These are phyloP conservation scores for Globisporangium perplexum DNA, from an alignment of 352 stramenopile species.

Conservation along the genomic window DNA sequence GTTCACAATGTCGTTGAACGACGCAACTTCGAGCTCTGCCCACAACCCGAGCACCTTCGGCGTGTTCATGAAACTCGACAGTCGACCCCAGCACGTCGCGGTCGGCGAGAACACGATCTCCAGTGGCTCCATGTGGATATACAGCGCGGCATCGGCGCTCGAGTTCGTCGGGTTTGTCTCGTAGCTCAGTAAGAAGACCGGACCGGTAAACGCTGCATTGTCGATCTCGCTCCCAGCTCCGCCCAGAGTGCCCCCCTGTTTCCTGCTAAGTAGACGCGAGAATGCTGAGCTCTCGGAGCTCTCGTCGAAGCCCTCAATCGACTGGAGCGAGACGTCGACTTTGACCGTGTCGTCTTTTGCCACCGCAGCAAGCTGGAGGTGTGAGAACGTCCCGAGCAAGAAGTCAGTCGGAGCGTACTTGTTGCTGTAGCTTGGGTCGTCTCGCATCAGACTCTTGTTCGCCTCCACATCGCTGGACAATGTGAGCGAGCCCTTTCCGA, in stretches of 20 bases:
- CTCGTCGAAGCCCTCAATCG: constrained; percentile 84
- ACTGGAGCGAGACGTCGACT: constrained; percentile 81
- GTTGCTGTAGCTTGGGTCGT: constrained; percentile 55
- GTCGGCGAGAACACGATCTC: constrained; percentile 86
- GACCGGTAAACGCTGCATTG: constrained; percentile 58
- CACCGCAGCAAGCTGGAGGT: constrained; percentile 70
- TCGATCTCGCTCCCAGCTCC: constrained; percentile 36
- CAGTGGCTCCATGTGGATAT: constrained; percentile 81
- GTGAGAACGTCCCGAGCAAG: constrained; percentile 67
- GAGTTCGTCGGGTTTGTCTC: constrained; percentile 69
- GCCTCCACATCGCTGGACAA: constrained; percentile 70
- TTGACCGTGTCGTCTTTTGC: constrained; percentile 63
- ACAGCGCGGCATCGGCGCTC: constrained; percentile 64
- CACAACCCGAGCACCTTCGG: constrained; percentile 73
- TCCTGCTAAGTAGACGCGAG: constrained; percentile 70
- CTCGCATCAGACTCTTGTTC: constrained; percentile 50
- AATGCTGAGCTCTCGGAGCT: constrained; percentile 81
- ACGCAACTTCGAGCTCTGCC: constrained; percentile 84
- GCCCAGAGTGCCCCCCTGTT: constrained; percentile 32
- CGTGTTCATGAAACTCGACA: constrained; percentile 72
- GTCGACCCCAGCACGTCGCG: constrained; percentile 70
- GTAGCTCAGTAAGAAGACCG: constrained; percentile 82
- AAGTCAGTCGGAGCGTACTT: constrained; percentile 77
- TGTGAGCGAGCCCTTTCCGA: constrained; percentile 72
- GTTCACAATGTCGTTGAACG: constrained; percentile 89